These are phyloP conservation scores for Croton laevigatus DNA, from an alignment of 441 rosid species.

Conservation along the genomic window DNA sequence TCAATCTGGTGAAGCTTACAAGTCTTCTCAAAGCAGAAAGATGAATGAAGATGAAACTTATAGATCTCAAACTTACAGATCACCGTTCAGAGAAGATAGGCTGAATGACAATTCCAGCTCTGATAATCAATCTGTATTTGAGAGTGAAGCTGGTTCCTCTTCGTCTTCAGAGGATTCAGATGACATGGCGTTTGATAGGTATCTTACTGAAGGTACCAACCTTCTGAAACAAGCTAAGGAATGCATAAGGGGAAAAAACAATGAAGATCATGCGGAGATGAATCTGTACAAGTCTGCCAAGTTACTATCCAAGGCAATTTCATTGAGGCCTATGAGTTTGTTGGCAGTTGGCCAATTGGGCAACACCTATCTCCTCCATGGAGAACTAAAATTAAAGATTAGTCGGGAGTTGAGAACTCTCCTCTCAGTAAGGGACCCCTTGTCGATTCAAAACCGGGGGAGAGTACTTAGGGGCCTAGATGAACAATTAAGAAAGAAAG, in stretches of 20 bases:
- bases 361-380: constrained; percentile 70
- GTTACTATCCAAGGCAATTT: constrained; percentile 45
- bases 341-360: constrained; percentile 75
- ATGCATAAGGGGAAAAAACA: constrained; percentile 30
- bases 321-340: constrained; percentile 65
- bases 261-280: constrained; percentile 45
- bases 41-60: constrained; percentile 31
- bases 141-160: constrained; percentile 29
- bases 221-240: constrained; percentile 57
- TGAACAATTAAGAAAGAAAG: constrained; percentile 28
- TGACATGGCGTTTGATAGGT: constrained; percentile 48
- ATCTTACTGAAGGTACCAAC: constrained; percentile 51
- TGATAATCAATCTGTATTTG: constrained; percentile 19
- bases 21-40: constrained; percentile 30
- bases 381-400: constrained; percentile 54
- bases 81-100: constrained; percentile 28
- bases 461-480: constrained; percentile 31
- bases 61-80: constrained; percentile 28
- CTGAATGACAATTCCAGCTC: constrained; percentile 24
- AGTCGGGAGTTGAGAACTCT: constrained; percentile 61
- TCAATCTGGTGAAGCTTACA: constrained; percentile 33
- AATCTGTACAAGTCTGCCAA: constrained; percentile 34
- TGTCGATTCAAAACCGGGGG: constrained; percentile 27
- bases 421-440: constrained; percentile 38
- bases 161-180: constrained; percentile 41